These are phyloP conservation scores for Brassica juncea DNA, from an alignment of 345 rosid genomes.

Conservation along the genomic window DNA sequence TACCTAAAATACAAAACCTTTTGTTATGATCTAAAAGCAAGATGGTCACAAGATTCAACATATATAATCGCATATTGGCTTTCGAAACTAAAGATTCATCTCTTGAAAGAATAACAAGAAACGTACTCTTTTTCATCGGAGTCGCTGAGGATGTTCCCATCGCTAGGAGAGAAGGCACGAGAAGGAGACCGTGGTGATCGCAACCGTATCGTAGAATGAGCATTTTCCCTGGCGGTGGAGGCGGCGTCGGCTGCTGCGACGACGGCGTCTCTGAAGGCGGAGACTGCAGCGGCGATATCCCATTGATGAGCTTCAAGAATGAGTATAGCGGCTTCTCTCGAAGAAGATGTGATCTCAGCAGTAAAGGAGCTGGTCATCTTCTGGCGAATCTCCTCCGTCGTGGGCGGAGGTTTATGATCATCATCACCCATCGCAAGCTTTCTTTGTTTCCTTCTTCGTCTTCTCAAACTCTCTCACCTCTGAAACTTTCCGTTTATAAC, in stretches of 20 bases:
- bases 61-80: no score
- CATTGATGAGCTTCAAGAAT: conserved; percentile 76
- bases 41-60: neutral
- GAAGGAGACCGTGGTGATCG: neutral
- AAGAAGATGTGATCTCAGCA: conserved; percentile 57
- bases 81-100: neutral
- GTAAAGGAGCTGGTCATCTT: conserved; percentile 53
- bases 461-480: neutral
- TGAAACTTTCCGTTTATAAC: neutral
- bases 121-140: neutral
- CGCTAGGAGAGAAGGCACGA: neutral
- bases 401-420: neutral
- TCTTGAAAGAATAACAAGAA: neutral
- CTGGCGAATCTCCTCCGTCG: conserved; percentile 1
- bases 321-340: conserved; percentile 59
- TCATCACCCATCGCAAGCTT: conserved; percentile 10
- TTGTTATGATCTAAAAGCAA: neutral
- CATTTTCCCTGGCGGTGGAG: neutral
- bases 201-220: neutral
- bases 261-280: conserved; percentile 52
- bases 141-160: neutral
- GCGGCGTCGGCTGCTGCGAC: conserved; percentile 2
- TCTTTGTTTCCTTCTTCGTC: neutral
- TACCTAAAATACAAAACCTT: neutral
- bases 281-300: conserved; percentile 72